A percentile compares a stretch with the other conserved stretches of the same genome.
Conservation (phyloP, 805 yeast species). For the Candida boleticola region DNA sequence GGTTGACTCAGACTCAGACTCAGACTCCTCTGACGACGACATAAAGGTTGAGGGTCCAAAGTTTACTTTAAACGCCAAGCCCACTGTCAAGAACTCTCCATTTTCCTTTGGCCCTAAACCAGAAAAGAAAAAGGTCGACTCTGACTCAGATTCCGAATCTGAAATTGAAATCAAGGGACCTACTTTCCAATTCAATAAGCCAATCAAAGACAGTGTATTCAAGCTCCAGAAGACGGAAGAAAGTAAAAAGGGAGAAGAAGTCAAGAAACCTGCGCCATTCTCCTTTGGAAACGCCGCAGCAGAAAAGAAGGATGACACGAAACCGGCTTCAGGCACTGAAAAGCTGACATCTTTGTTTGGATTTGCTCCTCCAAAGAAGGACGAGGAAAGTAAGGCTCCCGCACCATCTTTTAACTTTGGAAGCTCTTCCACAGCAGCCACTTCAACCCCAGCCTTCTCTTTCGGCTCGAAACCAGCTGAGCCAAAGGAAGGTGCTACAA, state of each 20-base stretch:
- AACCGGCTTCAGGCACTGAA: conserved; percentile 7
- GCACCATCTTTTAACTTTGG: conserved; percentile 3
- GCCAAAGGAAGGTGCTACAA: too few species aligned
- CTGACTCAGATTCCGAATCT: conserved; percentile 56
- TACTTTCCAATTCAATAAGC: conserved; percentile 46
- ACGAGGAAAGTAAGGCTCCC: too few species aligned
- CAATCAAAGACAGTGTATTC: conserved; percentile 35
- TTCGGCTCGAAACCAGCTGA: conserved; percentile 5
- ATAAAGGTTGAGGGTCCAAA: conserved; percentile 36
- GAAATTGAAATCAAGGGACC: conserved; percentile 76
- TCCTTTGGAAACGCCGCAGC: conserved; percentile 5
- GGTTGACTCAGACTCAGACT: conserved; percentile 24
- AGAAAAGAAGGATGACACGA: conserved; percentile 4
- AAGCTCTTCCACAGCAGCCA: conserved; percentile 1
- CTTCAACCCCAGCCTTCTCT: conserved; percentile 7
- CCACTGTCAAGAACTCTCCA: conserved; percentile 33
- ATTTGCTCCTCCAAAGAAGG: background rate
- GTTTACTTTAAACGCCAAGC: conserved; percentile 27
- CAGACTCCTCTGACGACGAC: conserved; percentile 25
- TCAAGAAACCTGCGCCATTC: conserved; percentile 1
- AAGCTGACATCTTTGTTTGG: conserved; percentile 20
- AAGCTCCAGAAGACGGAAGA: conserved; percentile 11
- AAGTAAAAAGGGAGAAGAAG: conserved; percentile 5
- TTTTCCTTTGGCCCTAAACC: conserved; percentile 37
- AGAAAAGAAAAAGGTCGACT: conserved; percentile 20